Evolutionary conservation across 2,329 filamentous ascomycete species (phyloP), one percentile per base, ranked within the genome.

Genomic region (Magnaporthales sp.): DNA sequence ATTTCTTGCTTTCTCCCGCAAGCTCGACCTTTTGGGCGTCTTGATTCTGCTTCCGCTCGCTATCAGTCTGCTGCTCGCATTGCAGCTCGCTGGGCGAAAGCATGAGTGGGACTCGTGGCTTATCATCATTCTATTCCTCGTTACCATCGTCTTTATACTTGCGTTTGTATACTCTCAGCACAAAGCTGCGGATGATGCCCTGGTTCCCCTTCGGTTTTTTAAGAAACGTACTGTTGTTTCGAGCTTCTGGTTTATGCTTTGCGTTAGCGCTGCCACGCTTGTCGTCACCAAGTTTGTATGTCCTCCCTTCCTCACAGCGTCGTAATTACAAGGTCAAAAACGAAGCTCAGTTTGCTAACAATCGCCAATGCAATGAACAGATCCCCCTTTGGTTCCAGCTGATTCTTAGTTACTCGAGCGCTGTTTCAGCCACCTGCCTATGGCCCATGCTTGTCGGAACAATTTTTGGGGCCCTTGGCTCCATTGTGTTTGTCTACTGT

Each of bases 361-460:
- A 10, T n/a, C 24, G 15, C 24, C 67, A 32, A 62, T 51, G 24
- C 65, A 13, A 19, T 64, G 5, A 63, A 74, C 75, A 78, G 70
- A 73, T 84, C 4, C 81, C 82, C 11, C 76, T 84, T 66, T 85
- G 81, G 80, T 84, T 83, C 72, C 81, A 83, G 68, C 79, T 78
- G 11, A 78, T 82, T 62, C 73, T 79, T 65, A 74, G 73, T 51
- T 73, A 76, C 8, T 76, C 75, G 3, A 78, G 80, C 13, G 76
- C 79, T 4, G 70, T 78, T 67, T 77, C 79, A 1, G 80, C 81
- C 4, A 79, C 82, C 66, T 75, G 77, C 15, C 70, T 80, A 19
- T 75, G 82, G 10, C 80, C 80, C 2, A 73, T 80, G 63, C 72
- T 80, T 22, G 74, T 83, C 10, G 72, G 75, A 62, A 74, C 79